Conservation (phyloP, 352 stramenopile genomes). For the Globisporangium barbulae region DNA sequence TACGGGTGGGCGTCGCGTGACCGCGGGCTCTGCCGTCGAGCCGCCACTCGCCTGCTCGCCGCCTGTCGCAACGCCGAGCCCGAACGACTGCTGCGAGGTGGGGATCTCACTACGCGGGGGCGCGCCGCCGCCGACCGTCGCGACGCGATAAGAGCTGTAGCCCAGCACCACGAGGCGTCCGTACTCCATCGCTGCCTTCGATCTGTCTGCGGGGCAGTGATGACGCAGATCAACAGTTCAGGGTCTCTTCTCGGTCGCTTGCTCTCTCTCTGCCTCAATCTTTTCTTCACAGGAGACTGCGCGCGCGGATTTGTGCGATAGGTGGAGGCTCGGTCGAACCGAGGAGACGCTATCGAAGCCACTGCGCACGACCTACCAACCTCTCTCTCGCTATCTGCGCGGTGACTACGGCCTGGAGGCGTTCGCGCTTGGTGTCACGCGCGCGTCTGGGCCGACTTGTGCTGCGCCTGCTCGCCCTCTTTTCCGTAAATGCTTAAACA, state of each 20-base stretch:
- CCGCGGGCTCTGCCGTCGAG: not conserved
- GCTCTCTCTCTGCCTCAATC: not conserved
- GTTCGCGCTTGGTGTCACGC: too few relatives aligned
- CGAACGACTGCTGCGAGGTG: slow-evolving; percentile 27
- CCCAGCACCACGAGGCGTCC: slow-evolving; percentile 78
- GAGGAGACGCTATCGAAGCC: too few relatives aligned
- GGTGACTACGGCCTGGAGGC: too few relatives aligned
- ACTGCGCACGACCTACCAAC: too few relatives aligned
- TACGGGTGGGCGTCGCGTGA: not conserved
- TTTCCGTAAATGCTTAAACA: too few relatives aligned
- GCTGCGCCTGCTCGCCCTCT: too few relatives aligned
- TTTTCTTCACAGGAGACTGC: too few relatives aligned
- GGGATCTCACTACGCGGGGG: slow-evolving; percentile 24
- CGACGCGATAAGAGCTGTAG: slow-evolving; percentile 83
- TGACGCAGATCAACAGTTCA: not conserved
- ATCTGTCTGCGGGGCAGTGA: not conserved
- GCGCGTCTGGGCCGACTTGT: too few relatives aligned
- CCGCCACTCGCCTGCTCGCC: not conserved
- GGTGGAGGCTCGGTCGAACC: too few relatives aligned
- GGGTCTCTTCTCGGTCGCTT: not conserved
- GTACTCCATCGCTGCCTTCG: slow-evolving; percentile 57
- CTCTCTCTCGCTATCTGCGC: too few relatives aligned
- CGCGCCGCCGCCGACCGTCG: slow-evolving; percentile 20
- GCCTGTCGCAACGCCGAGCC: slow-evolving; percentile 20
- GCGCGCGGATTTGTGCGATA: too few relatives aligned